A percentile compares a stretch with the other conserved stretches of the same genome.
phyloP scores from a whole-genome alignment of 139 green algal species.

The Diplosphaera chodatii region DNA sequence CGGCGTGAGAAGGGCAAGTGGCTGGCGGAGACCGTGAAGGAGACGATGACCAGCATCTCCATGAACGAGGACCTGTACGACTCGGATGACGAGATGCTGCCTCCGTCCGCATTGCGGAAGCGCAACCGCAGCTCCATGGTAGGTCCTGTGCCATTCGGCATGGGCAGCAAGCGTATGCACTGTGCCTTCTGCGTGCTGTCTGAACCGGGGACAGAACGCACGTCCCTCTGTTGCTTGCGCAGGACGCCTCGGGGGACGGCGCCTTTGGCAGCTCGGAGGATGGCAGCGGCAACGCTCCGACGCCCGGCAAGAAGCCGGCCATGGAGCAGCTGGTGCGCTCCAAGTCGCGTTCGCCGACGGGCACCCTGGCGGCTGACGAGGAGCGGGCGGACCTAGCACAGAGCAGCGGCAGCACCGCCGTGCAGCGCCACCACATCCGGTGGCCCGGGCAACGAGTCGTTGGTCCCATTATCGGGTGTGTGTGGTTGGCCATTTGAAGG shows the following conservation, averaged over 20 bases:
- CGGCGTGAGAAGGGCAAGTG: slow-evolving; percentile 1
- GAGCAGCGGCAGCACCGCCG: background rate
- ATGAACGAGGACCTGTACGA: background rate
- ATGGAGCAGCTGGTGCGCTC: background rate
- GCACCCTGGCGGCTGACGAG: background rate
- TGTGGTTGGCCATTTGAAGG: too few relatives aligned
- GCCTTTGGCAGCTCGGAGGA: background rate
- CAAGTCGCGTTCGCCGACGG: background rate
- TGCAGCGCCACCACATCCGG: background rate
- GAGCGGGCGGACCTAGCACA: background rate
- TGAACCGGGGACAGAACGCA: too few relatives aligned
- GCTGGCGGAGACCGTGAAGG: background rate
- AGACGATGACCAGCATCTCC: background rate
- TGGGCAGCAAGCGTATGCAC: too few relatives aligned
- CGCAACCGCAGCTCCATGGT: background rate
- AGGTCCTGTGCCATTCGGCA: too few relatives aligned
- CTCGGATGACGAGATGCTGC: background rate
- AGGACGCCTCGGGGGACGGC: background rate
- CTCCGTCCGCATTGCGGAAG: background rate
- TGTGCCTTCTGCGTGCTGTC: too few relatives aligned
- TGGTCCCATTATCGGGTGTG: background rate
- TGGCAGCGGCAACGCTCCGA: too few relatives aligned
- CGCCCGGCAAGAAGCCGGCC: background rate
- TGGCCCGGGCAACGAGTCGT: background rate
- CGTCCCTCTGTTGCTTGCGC: too few relatives aligned